These are phyloP conservation scores for Cladosporium sp. DNA, from an alignment of 2,329 filamentous ascomycete species.

Conservation along the genomic window DNA sequence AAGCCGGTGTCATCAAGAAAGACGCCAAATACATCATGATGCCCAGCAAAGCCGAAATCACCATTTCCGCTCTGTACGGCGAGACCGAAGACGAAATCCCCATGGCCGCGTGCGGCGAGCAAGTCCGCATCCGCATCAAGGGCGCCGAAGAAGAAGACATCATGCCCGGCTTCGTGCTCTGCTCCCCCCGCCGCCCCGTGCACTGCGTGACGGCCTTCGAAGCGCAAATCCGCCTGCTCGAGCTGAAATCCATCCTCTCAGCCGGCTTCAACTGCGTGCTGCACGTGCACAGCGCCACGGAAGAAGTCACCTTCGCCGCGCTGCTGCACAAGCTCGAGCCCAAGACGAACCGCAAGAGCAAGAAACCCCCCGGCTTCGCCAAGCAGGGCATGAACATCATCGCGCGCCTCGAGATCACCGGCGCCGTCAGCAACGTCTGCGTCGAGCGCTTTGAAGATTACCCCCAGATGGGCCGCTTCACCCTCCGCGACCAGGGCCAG, in stretches of 20 bases:
- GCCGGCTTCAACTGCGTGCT: constrained; percentile 97
- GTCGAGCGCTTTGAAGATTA: constrained; percentile 96
- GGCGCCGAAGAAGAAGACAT: constrained; percentile 98
- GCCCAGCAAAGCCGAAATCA: constrained; percentile 82
- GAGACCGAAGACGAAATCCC: constrained; percentile 92
- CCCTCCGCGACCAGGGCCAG: constrained; percentile 84
- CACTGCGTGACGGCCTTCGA: constrained; percentile 89
- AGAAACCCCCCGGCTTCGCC: constrained; percentile 86
- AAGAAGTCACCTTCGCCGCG: constrained; percentile 88
- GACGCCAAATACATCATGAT: constrained; percentile 84
- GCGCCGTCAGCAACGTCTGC: constrained; percentile 75
- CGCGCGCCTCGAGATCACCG: constrained; percentile 81
- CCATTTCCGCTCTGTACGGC: constrained; percentile 82
- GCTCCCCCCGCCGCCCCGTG: constrained; percentile 88
- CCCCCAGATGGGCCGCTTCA: constrained; percentile 88
- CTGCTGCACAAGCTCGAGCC: constrained; percentile 94
- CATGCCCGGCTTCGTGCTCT: constrained; percentile 90
- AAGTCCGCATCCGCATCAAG: constrained; percentile 85
- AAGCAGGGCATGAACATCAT: constrained; percentile 82
- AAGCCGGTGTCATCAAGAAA: constrained; percentile 92
- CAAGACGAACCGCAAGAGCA: constrained; percentile 89
- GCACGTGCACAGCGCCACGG: constrained; percentile 94
- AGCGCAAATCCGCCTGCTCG: constrained; percentile 92
- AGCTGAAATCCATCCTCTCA: constrained; percentile 88
- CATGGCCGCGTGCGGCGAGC: constrained; percentile 84